Evolutionary conservation across 495 filamentous ascomycete genomes (phyloP), one percentile per base, ranked within the genome.

Genomic region (Hypoxylon cercidicola): DNA sequence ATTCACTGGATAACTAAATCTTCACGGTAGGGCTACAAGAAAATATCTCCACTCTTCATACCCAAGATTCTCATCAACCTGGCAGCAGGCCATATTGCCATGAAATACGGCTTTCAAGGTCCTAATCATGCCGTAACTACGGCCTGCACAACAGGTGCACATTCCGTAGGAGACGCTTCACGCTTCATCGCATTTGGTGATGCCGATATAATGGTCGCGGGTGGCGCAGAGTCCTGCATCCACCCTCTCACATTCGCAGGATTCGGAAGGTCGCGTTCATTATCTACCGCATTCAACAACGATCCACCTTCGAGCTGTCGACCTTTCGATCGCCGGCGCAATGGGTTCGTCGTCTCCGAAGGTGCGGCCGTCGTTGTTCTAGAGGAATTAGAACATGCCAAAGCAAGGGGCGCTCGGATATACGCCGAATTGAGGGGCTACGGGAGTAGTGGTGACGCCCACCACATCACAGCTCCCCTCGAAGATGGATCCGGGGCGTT

Each of bases 211-310:
- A 97, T 99, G 93, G 78, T 99, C 11, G 93, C 95, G 34, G 95
- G 95, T 25, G 94, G 93, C 11, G 86, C 93, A 8, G 95, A 99
- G 77, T 93, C 94, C 1, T 99, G 95, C 74, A 96, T 99, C 60
- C 93, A 99, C 70, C 95, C 95, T 11, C 82, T 99, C 19, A 91
- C 94, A 16, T 88, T 99, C 55, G 89, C 92, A 4, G 95, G 95
- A 16, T 99, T 99, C 74, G 88, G 92, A 15, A 84, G 93, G 28
- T 93, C 93, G 2, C 85, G 93, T 50, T 96, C 92, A 47, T 82
- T 99, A 19, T 89, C 91, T 2, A 96, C 91, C 0, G 82, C 79
- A 1, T 95, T 84, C 77, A 97, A 98, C 71, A 78, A 90, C 53
- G 75, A 79, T n/a, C 93, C 95, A 1, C 53, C 80, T 5, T 81